Evolutionary conservation across 2,329 filamentous ascomycete species (phyloP), one percentile per base, ranked within the genome.

Genomic region (Arthrobotrys megalospora): DNA sequence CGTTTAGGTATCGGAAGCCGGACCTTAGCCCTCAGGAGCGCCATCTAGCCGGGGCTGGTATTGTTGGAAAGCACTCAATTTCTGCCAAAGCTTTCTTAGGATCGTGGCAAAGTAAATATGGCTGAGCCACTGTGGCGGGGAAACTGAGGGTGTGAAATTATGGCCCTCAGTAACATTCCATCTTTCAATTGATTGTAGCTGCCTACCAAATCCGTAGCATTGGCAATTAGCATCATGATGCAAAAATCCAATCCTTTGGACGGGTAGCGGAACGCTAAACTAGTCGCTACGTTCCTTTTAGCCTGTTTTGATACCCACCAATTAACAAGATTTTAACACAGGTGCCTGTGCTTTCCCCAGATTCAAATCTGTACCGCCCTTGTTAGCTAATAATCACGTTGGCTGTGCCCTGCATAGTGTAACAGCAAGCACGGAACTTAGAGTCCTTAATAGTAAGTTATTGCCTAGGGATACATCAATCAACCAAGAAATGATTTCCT

Each of bases 121-220:
- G 36, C 36, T 28, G 10, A 71, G 55, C 67, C 67, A 71, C 55
- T 14, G 67, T 71, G 67, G 67, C 67, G 55, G 38, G 34, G 19
- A 43, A 12, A 28, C 36, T 5, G 14, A 58, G 12, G 52, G 8
- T 24, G 6, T 21, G n/a, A 58, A 19, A 58, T 38, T 58, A 11
- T 60, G 36, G 28, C 36, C 24, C 55, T 43, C 36, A 43, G 19
- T 28, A 53, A 41, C 67, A 71, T 71, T 71, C 67, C 55, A 64
- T 16, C 3, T 8, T 32, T 53, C 16, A 10, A 38, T n/a, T 36
- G 5, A 14, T n/a, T 28, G 28, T 24, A 52, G 45, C 67, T 53
- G 55, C 50, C 50, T 58, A 68, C n/a, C 34, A 36, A 28, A n/a
- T n/a, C 55, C 6, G 43, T 34, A 11, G 6, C 12, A 60, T n/a